These are phyloP conservation scores for Coniochaeta prunicola DNA, from an alignment of 2,329 filamentous ascomycete species.

Conservation along the genomic window DNA sequence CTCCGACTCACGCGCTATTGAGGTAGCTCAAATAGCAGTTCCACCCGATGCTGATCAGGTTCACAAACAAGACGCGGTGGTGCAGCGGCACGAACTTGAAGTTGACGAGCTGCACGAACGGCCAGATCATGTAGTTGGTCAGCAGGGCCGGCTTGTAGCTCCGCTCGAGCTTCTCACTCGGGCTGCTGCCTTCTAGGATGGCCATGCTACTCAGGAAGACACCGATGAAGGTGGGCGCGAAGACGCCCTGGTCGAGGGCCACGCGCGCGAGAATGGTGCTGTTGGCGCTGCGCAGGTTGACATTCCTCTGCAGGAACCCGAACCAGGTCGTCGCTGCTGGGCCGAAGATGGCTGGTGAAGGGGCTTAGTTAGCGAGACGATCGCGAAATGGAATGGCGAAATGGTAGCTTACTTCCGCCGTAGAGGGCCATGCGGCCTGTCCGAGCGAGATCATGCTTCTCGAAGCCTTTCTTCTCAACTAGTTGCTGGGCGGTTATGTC, in stretches of 20 bases:
- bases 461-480: conserved; percentile 71
- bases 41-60: conserved; percentile 65
- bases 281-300: conserved; percentile 57
- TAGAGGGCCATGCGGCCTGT: conserved; percentile 76
- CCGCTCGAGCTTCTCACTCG: conserved; percentile 60
- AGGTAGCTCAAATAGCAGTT: conserved; percentile 58
- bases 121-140: conserved; percentile 88
- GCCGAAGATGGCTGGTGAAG: conserved; percentile 64
- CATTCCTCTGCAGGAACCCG: conserved; percentile 63
- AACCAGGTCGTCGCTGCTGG: conserved; percentile 86
- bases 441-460: conserved; percentile 66
- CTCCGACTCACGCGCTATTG: conserved; percentile 31
- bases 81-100: conserved; percentile 82
- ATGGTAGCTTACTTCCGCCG: conserved; percentile 62
- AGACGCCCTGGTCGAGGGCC: conserved; percentile 70
- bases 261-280: conserved; percentile 72
- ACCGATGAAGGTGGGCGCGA: conserved; percentile 77
- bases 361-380: conserved; percentile 2
- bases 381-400: conserved; percentile 1
- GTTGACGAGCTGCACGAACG: conserved; percentile 75
- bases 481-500: conserved; percentile 87
- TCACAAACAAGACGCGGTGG: conserved; percentile 79
- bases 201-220: conserved; percentile 83
- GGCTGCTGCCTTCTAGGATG: conserved; percentile 59
- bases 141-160: conserved; percentile 66